Conservation (phyloP, 2,329 filamentous ascomycete genomes). For the Ophiocordyceps robertsii region DNA sequence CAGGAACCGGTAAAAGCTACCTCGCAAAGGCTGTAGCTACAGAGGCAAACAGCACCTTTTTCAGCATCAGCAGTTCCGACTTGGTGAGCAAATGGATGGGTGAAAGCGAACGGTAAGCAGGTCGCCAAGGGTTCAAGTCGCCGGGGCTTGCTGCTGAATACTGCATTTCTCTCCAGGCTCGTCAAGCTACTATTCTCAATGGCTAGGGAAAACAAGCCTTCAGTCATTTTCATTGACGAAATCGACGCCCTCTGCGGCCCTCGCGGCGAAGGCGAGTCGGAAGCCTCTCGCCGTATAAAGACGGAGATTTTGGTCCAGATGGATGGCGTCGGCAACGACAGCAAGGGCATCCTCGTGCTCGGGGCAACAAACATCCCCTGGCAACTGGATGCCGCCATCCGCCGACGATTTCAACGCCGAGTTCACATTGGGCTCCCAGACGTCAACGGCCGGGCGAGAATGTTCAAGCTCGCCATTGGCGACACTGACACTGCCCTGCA, state of each 20-base stretch:
- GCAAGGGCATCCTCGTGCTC: constrained; percentile 82
- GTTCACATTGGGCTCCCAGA: constrained; percentile 94
- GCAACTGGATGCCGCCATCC: constrained; percentile 93
- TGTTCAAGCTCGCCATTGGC: constrained; percentile 95
- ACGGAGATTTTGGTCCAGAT: constrained; percentile 97
- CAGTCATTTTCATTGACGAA: constrained; percentile 98
- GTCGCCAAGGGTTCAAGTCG: neutral
- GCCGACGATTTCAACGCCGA: constrained; percentile 86
- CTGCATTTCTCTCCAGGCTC: constrained; percentile 38
- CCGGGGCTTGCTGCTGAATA: constrained; percentile 7
- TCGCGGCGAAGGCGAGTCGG: constrained; percentile 86
- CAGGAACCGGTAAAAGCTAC: constrained; percentile 95
- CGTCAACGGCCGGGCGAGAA: constrained; percentile 69
- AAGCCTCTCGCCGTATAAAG: constrained; percentile 95
- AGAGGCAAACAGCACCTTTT: constrained; percentile 97
- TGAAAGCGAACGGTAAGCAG: constrained; percentile 76
- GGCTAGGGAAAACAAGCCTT: constrained; percentile 94
- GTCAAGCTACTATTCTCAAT: constrained; percentile 96
- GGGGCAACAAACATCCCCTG: constrained; percentile 98
- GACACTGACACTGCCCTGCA: constrained; percentile 78
- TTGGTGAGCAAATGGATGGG: constrained; percentile 99
- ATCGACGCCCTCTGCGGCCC: constrained; percentile 94
- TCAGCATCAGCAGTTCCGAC: constrained; percentile 95
- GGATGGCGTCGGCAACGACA: constrained; percentile 96
- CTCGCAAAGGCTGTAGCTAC: constrained; percentile 95